These are phyloP conservation scores for Gastroboletus turbinatus DNA, from an alignment of 1,284 basidiomycete species.

Conservation along the genomic window DNA sequence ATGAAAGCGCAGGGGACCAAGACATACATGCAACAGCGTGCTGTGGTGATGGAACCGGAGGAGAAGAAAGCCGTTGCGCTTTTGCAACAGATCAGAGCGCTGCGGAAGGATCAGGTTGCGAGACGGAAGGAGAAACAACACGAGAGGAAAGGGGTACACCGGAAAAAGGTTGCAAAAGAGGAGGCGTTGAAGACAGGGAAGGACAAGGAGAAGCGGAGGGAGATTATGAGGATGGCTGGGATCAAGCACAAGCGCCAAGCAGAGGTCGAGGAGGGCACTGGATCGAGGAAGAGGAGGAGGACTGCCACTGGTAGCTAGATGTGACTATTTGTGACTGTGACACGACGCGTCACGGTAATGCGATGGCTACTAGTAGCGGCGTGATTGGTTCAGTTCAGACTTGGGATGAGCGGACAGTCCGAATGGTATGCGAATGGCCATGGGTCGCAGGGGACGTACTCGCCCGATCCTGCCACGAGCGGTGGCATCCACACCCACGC, in stretches of 20 bases:
- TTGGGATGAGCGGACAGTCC: constrained; percentile 25
- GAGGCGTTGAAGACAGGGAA: constrained; percentile 69
- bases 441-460: constrained; percentile 11
- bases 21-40: constrained; percentile 90
- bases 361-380: neutral
- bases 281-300: constrained; percentile 50
- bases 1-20: constrained; percentile 71
- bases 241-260: constrained; percentile 69
- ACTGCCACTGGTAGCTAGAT: constrained; percentile 10
- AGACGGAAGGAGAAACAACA: constrained; percentile 83
- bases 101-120: constrained; percentile 85
- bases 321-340: constrained; percentile 25
- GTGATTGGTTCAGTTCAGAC: constrained; percentile 3
- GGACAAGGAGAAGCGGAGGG: constrained; percentile 78
- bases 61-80: constrained; percentile 93
- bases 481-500: neutral
- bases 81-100: constrained; percentile 91
- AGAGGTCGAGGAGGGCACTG: constrained; percentile 56
- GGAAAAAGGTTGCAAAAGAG: constrained; percentile 71
- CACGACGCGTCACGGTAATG: constrained; percentile 17
- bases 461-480: constrained; percentile 13
- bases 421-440: constrained; percentile 30
- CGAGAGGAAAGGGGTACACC: constrained; percentile 60
- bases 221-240: constrained; percentile 73
- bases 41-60: constrained; percentile 92